Conservation (phyloP, 1,139 yeast genomes). For the Hyphopichia pseudoburtonii region DNA sequence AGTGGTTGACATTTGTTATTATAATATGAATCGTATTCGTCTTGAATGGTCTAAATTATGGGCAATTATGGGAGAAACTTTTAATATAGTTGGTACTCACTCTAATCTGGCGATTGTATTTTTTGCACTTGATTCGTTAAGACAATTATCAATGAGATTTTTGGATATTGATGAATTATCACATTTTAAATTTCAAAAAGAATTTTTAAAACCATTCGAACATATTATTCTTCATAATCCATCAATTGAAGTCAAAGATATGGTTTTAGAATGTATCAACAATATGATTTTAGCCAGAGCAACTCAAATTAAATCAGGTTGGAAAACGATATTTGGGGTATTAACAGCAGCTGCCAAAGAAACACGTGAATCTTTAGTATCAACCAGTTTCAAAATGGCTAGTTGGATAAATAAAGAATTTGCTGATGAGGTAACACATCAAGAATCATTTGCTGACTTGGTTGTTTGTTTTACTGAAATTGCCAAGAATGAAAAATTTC, state of each 20-base stretch:
- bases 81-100: conserved; percentile 83
- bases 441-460: conserved; percentile 73
- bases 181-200: conserved; percentile 94
- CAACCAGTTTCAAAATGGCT: conserved; percentile 62
- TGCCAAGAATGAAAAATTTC: conserved; percentile 82
- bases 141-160: conserved; percentile 91
- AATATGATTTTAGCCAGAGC: conserved; percentile 84
- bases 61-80: conserved; percentile 90
- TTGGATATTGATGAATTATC: conserved; percentile 91
- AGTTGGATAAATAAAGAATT: conserved; percentile 63
- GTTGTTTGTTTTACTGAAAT: conserved; percentile 77
- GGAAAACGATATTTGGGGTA: conserved; percentile 87
- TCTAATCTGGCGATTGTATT: conserved; percentile 73
- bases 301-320: conserved; percentile 80
- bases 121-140: conserved; percentile 89
- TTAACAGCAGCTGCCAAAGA: conserved; percentile 65
- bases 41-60: conserved; percentile 97
- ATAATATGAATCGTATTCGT: conserved; percentile 94
- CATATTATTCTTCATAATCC: conserved; percentile 70
- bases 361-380: conserved; percentile 56
- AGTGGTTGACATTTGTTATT: conserved; percentile 95
- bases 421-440: conserved; percentile 62
- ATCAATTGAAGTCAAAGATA: conserved; percentile 73
- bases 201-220: conserved; percentile 88
- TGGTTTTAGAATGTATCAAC: conserved; percentile 87